Evolutionary conservation across 371 early-diverging fungal species (phyloP), one percentile per base, ranked within the genome.

Genomic region (Actinomortierella wolfii): DNA sequence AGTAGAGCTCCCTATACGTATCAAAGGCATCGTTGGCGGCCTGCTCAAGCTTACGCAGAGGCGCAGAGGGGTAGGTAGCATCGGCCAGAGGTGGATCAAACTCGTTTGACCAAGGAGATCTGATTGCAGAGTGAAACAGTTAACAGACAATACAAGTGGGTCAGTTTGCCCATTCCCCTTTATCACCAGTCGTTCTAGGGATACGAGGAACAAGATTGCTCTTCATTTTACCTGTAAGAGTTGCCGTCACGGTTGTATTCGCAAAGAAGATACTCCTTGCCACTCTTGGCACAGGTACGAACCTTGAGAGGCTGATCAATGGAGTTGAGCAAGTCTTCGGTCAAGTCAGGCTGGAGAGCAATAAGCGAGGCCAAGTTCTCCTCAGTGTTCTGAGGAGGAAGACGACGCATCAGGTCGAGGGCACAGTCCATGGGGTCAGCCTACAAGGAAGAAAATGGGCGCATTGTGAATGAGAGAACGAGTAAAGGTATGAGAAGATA

Each of bases 221-320:
- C 5, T 23, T 5, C 9, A 40, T 2, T 46, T 41, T 80, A 90
- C 95, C 98, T 83, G 77, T 94, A 96, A 23, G 94, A 93, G 73
- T 96, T 93, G 2, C 94, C 94, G 80, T 97, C 97, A 42, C 97
- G 86, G 82, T 98, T 98, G 77, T 97, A 98, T 69, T 97, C 97
- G 63, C 95, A 96, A 7, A 90, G 69, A 18, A 98, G 83, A 63
- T 93, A 98, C 46, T 95, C 94, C 52, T 82, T 87, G 20, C 94
- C 94, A 15, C 90, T 83, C 59, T 79, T 77, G 25, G 62, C 52
- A 67, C 97, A 97, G 24, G 79, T 81, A 47, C 83, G 81, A n/a
- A 92, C 82, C 67, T 90, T 89, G 40, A 97, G 85, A 21, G 98
- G 99, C 73, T 96, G 96, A 82, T 98, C 97, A 48, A 98, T 85